Base-by-base conservation (phyloP, 257 asterid species). In the Nicotiana undulata region DNA sequence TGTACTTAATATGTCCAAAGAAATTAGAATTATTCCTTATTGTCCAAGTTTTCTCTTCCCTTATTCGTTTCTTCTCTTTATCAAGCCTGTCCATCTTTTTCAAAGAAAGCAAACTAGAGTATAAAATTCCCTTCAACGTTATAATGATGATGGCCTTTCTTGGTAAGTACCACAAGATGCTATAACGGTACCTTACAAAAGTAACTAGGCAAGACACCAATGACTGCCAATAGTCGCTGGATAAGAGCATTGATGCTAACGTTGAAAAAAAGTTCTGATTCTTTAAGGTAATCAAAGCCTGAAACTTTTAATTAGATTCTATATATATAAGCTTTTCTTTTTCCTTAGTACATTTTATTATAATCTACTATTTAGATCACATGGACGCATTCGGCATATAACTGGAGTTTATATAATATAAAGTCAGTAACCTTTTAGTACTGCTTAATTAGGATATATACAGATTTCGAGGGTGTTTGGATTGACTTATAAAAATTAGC, bases 161-260 rank as follows among this genome's bases (percentile, higher is more conserved):
- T 22, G 78, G 26, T 46, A 72, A 49, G 78, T 72, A 72, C 78
- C 78, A 22, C 2, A 46, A 72, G 60, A 72, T 72, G 22, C 78
- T 46, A 37, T 72, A 72, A 72, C 78, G 78, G 78, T 72, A 72
- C 78, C 78, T 46, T 72, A 72, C 24, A 13, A 72, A 72, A 72
- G 60, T 72, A 46, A 72, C 55, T 51, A 49, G 13, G 1, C 55
- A 12, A 51, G 6, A 51, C 55, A 12, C 1, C 15, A 51, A 51
- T 51, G 55, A 51, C 78, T 72, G 22, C 40, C 9, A 46, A 24
- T 72, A 46, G 46, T 72, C 78, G 5, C 40, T 72, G 24, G 60
- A 72, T 72, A 46, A 51, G 24, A 72, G 78, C 11, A 72, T 72
- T 72, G 22, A 72, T 72, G 60, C 78, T 72, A 72, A 72, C 78